phyloP scores from a whole-genome alignment of 31 red algal species.

The Odonthalia washingtoniensis region DNA sequence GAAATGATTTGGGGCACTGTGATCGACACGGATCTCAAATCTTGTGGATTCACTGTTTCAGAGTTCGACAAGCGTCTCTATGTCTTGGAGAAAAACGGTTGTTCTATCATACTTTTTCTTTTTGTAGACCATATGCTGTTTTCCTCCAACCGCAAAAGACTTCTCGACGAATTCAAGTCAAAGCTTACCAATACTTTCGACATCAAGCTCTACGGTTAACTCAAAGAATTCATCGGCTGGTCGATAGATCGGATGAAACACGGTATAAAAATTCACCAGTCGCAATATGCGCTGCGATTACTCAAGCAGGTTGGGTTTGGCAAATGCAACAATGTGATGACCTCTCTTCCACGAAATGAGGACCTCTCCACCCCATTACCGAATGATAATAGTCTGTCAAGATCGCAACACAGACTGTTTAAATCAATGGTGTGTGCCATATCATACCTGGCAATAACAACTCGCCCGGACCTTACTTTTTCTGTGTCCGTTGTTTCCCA shows the following conservation, averaged over 20 bases:
- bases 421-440: neutral
- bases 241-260: neutral
- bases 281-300: neutral
- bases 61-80: neutral
- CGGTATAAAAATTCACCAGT: neutral
- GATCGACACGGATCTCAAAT: neutral
- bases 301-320: neutral
- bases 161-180: slow-evolving; percentile 14
- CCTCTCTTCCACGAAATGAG: neutral
- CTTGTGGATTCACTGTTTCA: neutral
- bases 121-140: slow-evolving; percentile 2
- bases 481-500: neutral
- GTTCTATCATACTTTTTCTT: neutral
- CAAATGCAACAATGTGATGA: neutral
- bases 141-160: neutral
- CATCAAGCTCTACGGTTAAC: slow-evolving; percentile 38
- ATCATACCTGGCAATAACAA: neutral
- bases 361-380: neutral
- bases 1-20: slow-evolving; percentile 22
- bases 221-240: slow-evolving; percentile 31
- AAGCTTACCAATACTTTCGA: slow-evolving; percentile 25
- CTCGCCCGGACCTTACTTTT: neutral
- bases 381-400: neutral
- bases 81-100: neutral
- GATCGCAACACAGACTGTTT: neutral